Evolutionary conservation across 495 filamentous ascomycete genomes (phyloP), one percentile per base, ranked within the genome.

Genomic region (Penicillium samsonianum): DNA sequence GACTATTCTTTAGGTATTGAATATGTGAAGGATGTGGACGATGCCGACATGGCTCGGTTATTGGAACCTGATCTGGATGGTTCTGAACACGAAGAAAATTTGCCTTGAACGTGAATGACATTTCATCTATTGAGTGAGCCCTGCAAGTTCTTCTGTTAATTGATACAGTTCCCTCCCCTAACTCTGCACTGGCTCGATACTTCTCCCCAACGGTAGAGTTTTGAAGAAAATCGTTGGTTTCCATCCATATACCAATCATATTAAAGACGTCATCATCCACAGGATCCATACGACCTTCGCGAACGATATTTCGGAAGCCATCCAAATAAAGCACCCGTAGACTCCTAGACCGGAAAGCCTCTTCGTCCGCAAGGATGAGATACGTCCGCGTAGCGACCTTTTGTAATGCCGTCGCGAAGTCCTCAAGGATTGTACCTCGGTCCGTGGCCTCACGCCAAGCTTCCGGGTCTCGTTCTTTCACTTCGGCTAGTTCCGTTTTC

Each of bases 101-200:
- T n/a, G n/a, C n/a, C n/a, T n/a, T n/a, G n/a, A n/a, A n/a, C n/a
- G n/a, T n/a, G n/a, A n/a, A n/a, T n/a, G n/a, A n/a, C n/a, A n/a
- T n/a, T n/a, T n/a, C n/a, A n/a, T n/a, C n/a, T n/a, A n/a, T n/a
- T n/a, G n/a, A n/a, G n/a, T n/a, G n/a, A n/a, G n/a, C n/a, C n/a
- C n/a, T n/a, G n/a, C n/a, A n/a, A n/a, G n/a, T n/a, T n/a, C 57
- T 40, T 54, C 57, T 23, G 43, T 49, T 19, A 54, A 54, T 49
- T 37, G 50, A 53, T 49, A 59, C 5, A 54, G 47, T 42, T 59
- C 43, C n/a, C 26, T 53, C n/a, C 12, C 50, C 57, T 5, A 44
- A 23, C 12, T 59, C 35, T 17, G 33, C 57, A 26, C 22, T 41
- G 3, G 43, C 57, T 50, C 50, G 57, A 54, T 59, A 59, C 28